Conservation (phyloP, 2,329 filamentous ascomycete species). For the Harringtonia lauricola region DNA sequence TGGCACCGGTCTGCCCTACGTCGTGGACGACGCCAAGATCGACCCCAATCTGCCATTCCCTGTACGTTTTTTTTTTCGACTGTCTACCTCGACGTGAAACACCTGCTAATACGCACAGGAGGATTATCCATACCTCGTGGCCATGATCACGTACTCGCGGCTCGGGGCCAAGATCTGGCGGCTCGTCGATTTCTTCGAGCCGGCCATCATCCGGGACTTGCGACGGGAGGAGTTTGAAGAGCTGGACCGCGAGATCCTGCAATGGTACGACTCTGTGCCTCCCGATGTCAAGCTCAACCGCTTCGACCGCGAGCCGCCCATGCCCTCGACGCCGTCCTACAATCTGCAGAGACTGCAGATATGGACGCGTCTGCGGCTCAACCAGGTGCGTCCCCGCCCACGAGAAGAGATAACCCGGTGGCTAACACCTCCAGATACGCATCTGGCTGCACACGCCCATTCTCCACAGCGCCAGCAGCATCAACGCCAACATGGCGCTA, state of each 20-base stretch:
- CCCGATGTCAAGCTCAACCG: constrained; percentile 46
- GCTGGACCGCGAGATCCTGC: constrained; percentile 71
- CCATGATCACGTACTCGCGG: constrained; percentile 76
- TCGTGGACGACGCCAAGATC: constrained; percentile 35
- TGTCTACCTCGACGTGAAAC: no score
- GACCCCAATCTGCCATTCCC: constrained; percentile 45
- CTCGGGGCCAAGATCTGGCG: constrained; percentile 82
- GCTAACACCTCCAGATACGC: constrained; percentile 8
- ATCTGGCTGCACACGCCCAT: constrained; percentile 67
- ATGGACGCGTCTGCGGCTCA: constrained; percentile 74
- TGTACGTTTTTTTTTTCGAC: constrained; percentile 60
- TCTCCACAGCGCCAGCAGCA: constrained; percentile 73
- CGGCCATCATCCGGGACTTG: constrained; percentile 48
- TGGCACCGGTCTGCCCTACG: constrained; percentile 37
- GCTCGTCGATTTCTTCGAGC: constrained; percentile 60
- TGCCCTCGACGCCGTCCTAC: constrained; percentile 45
- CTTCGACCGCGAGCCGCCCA: constrained; percentile 42
- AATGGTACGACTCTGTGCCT: constrained; percentile 74
- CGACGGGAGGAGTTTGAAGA: constrained; percentile 66
- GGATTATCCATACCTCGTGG: constrained; percentile 58
- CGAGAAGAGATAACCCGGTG: no score
- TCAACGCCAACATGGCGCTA: constrained; percentile 61
- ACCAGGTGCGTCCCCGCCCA: constrained; percentile 58
- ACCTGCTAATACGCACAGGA: no score
- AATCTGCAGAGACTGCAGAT: constrained; percentile 66